A percentile compares a stretch with the other conserved stretches of the same genome.
Conservation (phyloP, 495 filamentous ascomycete species). For the Neurospora discreta region DNA sequence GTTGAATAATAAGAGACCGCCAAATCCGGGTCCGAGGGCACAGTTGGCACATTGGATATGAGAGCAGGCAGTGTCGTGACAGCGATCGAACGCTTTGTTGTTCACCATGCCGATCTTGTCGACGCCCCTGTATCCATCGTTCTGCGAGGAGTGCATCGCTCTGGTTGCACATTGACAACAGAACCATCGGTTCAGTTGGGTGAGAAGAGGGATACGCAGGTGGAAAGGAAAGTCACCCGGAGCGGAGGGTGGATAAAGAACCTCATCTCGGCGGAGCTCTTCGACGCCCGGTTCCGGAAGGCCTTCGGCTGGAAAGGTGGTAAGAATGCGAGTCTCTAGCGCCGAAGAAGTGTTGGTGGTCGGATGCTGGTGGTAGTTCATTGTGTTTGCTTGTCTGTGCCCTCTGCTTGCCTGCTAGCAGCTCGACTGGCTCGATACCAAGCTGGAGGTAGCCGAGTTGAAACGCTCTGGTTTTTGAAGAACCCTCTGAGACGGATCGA, state of each 20-base stretch:
- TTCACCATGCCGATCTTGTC: conserved; percentile 14
- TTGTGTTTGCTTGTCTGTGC: background rate
- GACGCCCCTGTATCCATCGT: conserved; percentile 7
- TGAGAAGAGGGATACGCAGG: background rate
- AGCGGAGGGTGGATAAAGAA: background rate
- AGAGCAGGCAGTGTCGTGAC: background rate
- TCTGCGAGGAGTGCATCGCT: background rate
- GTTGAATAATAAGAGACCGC: background rate
- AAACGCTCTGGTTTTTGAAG: background rate
- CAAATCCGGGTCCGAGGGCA: background rate
- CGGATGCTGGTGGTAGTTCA: background rate
- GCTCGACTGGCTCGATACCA: background rate
- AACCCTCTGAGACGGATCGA: no score
- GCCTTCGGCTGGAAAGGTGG: conserved; percentile 16
- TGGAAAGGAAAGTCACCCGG: background rate
- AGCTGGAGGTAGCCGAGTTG: background rate
- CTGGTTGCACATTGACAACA: conserved; percentile 15
- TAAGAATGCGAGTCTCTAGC: conserved; percentile 10
- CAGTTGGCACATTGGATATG: conserved; percentile 17
- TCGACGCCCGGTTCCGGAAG: conserved; percentile 11
- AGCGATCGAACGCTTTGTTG: background rate
- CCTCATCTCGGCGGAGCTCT: background rate
- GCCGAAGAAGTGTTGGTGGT: background rate
- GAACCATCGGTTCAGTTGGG: conserved; percentile 18
- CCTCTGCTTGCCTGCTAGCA: background rate